Conservation (phyloP, 768 basidiomycete genomes). For the Mycena amicta region DNA sequence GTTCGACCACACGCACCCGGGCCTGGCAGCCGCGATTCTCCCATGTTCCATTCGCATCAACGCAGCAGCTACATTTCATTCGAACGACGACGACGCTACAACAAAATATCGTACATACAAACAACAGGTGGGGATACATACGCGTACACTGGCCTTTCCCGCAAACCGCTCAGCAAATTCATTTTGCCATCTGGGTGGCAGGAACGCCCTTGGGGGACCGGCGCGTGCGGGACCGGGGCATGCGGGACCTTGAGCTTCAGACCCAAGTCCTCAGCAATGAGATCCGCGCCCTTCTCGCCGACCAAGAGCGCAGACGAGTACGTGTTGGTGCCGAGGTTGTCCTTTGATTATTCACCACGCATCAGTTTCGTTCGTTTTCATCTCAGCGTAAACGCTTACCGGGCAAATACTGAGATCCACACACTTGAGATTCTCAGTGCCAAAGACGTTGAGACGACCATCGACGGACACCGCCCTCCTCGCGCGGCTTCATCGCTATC, state of each 20-base stretch:
- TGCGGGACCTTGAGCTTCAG: conserved; percentile 65
- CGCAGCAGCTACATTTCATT: too few species aligned
- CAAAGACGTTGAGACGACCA: conserved; percentile 62
- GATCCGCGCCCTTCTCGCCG: conserved; percentile 67
- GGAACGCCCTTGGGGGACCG: conserved; percentile 56
- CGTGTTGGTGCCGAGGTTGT: conserved; percentile 73
- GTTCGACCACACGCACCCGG: too few species aligned
- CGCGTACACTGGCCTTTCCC: not conserved
- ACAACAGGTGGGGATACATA: not conserved
- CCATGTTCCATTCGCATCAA: too few species aligned
- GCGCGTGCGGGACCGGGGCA: conserved; percentile 71
- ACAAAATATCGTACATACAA: conserved; percentile 4
- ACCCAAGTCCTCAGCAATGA: conserved; percentile 66
- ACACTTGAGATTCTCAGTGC: conserved; percentile 67
- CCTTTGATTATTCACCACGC: too few species aligned
- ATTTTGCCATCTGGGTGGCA: conserved; percentile 50
- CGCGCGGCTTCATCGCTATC: conserved; percentile 66
- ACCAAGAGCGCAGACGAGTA: conserved; percentile 72
- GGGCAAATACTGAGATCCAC: conserved; percentile 75
- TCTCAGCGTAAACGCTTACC: too few species aligned
- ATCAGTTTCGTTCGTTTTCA: too few species aligned
- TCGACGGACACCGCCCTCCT: conserved; percentile 69
- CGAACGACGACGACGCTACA: too few species aligned
- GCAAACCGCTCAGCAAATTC: conserved; percentile 33
- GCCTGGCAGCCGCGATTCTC: too few species aligned